Evolutionary conservation across 805 yeast genomes (phyloP).

Genomic region (Citeromyces matritensis): DNA sequence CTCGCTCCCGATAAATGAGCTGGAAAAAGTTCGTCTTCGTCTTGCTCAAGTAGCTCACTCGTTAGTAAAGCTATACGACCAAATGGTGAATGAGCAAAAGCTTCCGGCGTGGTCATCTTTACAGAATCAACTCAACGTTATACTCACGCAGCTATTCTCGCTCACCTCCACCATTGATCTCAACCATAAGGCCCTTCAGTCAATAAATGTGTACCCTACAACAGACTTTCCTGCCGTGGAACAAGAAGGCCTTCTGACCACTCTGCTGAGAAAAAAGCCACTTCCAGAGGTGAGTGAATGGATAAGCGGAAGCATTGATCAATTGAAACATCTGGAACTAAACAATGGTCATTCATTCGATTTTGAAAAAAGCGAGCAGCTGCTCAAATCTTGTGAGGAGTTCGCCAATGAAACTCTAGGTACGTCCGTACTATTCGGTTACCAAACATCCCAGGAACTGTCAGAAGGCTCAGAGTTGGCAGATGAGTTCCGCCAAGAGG

Average conservation of each 20-base stretch:
- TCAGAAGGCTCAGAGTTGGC: no score
- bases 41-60: conserved; percentile 51
- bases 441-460: no score
- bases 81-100: conserved; percentile 25
- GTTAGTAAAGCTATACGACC: conserved; percentile 36
- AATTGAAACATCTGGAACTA: conserved; percentile 7
- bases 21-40: conserved; percentile 49
- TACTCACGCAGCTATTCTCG: conserved; percentile 69
- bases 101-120: conserved; percentile 44
- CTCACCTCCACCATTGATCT: conserved; percentile 55
- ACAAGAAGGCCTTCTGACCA: conserved; percentile 70
- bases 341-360: no score
- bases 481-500: background rate
- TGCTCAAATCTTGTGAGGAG: no score
- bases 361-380: no score
- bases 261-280: conserved; percentile 74
- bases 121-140: conserved; percentile 74
- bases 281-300: conserved; percentile 86
- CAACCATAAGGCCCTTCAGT: conserved; percentile 39
- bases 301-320: conserved; percentile 26
- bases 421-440: no score
- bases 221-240: conserved; percentile 76
- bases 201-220: conserved; percentile 72
- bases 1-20: conserved; percentile 38
- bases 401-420: no score